Base-by-base conservation (phyloP, 2,329 filamentous ascomycete species). In the Pseudogymnoascus sp. region DNA sequence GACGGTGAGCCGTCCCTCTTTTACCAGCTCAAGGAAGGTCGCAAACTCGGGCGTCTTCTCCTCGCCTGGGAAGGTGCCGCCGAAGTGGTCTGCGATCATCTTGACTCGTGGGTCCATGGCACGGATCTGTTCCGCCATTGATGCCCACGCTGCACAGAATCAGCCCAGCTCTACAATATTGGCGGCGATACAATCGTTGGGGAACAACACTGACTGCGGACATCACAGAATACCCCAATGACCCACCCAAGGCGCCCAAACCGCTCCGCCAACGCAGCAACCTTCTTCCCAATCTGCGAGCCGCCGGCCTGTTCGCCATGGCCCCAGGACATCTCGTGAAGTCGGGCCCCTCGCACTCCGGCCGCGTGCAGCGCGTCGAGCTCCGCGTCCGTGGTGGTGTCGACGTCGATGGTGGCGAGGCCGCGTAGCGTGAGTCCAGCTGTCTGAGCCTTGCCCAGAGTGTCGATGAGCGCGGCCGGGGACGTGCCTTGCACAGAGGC, bases 381-480 rank as follows among this genome's bases (percentile, higher is more conserved):
- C 61, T 70, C 68, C 11, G 60, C 67, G 14, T 71, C 70, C 2
- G 67, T 66, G 36, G 66, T 67, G 14, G 36, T 65, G 36, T 68
- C 84, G 79, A 97, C 96, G 64, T 93, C 93, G 2, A 92, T 90
- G 1, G 84, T 88, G 71, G 92, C 89, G 79, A 97, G 96, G 45
- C 90, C 92, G 62, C 85, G 73, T 11, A 93, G 85, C 69, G 96
- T 87, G 43, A 88, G 85, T 62, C 85, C 77, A 21, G 92, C 92
- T 1, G 90, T 86, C 48, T 82, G 77, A 25, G 66, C 39, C 28
- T 68, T 68, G 23, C 39, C 28, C 0, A 71, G 66, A 4, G 68
- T 67, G 19, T 67, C 69, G 25, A 70, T 36, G 2, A 71, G 63
- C 16, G 69, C 65, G 4, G 66, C 68, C 6, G 67, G 65, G n/a